These are phyloP conservation scores for Microdochium nivale DNA, from an alignment of 2,329 filamentous ascomycete genomes.

Conservation along the genomic window DNA sequence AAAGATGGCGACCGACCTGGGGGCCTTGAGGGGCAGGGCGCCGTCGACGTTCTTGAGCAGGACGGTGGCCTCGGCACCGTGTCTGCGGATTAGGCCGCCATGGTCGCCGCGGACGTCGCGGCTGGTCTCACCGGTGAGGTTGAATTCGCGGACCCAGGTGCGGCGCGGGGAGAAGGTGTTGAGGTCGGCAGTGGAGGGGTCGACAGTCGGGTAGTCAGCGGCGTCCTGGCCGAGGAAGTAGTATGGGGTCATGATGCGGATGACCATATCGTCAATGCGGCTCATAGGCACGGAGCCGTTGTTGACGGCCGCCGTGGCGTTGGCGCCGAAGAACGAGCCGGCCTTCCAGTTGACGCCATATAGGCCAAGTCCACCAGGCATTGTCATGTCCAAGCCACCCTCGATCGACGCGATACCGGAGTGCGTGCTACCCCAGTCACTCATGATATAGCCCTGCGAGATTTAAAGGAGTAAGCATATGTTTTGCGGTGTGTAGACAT, in stretches of 20 bases:
- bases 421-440: conserved; percentile 33
- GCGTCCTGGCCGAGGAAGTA: conserved; percentile 38
- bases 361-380: conserved; percentile 33
- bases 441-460: conserved; percentile 24
- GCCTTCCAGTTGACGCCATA: conserved; percentile 19
- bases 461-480: not conserved
- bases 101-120: conserved; percentile 44
- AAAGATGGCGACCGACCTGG: conserved; percentile 49
- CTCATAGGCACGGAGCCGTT: conserved; percentile 33
- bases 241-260: conserved; percentile 46
- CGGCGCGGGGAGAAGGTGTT: conserved; percentile 39
- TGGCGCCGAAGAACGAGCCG: conserved; percentile 34
- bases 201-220: conserved; percentile 31
- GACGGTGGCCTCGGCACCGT: conserved; percentile 49
- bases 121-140: conserved; percentile 42
- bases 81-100: conserved; percentile 45
- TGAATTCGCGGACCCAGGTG: conserved; percentile 30
- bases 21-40: conserved; percentile 48
- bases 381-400: conserved; percentile 40
- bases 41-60: conserved; percentile 64
- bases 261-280: conserved; percentile 36
- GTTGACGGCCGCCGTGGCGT: conserved; percentile 35
- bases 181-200: conserved; percentile 37
- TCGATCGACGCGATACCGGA: conserved; percentile 31
- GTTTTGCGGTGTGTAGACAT: not conserved